Evolutionary conservation across 1,284 basidiomycete genomes (phyloP).

Genomic region (Ustilago tritici): DNA sequence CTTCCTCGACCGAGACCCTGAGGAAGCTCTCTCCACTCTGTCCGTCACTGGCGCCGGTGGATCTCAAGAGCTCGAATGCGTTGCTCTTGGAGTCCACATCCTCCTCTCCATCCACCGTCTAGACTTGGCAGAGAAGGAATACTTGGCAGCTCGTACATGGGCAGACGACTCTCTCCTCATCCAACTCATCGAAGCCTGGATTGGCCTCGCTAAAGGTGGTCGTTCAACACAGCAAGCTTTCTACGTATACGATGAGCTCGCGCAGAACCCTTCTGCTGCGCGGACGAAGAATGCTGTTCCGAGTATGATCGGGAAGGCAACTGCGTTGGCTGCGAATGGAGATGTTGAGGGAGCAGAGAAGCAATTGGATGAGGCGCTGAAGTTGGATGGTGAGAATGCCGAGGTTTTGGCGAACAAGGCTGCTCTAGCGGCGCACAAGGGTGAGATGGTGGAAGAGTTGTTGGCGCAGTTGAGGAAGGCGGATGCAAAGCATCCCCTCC

Average conservation of each 20-base stretch:
- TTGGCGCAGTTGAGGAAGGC: conserved; percentile 24
- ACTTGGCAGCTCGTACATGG: conserved; percentile 62
- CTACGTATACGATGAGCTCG: conserved; percentile 69
- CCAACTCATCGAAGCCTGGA: conserved; percentile 67
- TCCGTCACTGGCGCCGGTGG: conserved; percentile 41
- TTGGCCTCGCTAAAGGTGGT: conserved; percentile 64
- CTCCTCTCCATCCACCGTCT: conserved; percentile 64
- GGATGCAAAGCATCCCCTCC: conserved; percentile 31
- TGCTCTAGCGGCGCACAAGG: conserved; percentile 27
- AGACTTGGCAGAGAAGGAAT: conserved; percentile 66
- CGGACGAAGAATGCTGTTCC: conserved; percentile 49
- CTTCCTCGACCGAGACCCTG: conserved; percentile 55
- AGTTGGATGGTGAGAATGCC: conserved; percentile 39
- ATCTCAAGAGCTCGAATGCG: conserved; percentile 62
- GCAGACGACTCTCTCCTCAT: conserved; percentile 68
- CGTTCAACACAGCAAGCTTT: conserved; percentile 67
- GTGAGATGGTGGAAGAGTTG: conserved; percentile 8
- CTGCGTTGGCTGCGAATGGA: conserved; percentile 54
- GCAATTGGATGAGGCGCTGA: conserved; percentile 52
- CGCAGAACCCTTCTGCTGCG: conserved; percentile 55
- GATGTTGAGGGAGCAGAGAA: conserved; percentile 43
- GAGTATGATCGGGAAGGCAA: conserved; percentile 62
- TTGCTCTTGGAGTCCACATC: conserved; percentile 67
- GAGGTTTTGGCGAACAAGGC: conserved; percentile 52
- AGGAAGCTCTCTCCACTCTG: conserved; percentile 63